Evolutionary conservation across 805 yeast genomes (phyloP), one percentile per base, ranked within the genome.

Genomic region (Kazachstania bromeliacearum): DNA sequence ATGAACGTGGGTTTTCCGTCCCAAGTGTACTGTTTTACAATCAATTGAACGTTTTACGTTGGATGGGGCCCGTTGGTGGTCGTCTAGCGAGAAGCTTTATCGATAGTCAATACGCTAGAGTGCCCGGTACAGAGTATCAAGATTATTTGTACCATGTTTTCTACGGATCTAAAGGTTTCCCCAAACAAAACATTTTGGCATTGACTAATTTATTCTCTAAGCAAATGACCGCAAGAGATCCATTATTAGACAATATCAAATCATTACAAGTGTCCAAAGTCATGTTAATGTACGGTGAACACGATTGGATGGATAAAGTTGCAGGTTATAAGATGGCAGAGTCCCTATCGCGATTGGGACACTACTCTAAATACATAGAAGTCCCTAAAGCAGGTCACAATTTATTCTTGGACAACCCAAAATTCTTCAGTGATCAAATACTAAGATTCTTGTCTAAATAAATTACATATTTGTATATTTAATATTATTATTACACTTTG

Each of bases 231-330:
- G 80, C 82, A 16, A 71, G 71, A 40, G 71, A 71, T 53, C 92
- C 94, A 1, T 65, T 82, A 37, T 57, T 70, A 46, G 88, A 81
- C 50, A 70, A 77, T 39, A 55, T 77, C 25, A 47, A 53, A 7
- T 45, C 52, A 10, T 55, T 68, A 15, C 48, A 62, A 5, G 55
- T 53, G 3, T 46, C 53, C n/a, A 57, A 63, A 30, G 61, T 70
- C 2, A 53, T 75, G 45, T 40, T 63, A 23, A 31, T 65, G 34
- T 83, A 80, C 53, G 94, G 92, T 0, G 72, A 77, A 43, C 73
- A 66, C 43, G 94, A 83, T 51, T 82, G 83, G 67, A 82, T 81
- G 92, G 69, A 75, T 48, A 56, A 67, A 1, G 66, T 63, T 28
- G 79, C 80, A 0, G 81, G 81, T 1, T 47, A 41, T 27, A 30